Conservation (phyloP, 1,139 yeast species). For the Hyphopichia pseudoburtonii region DNA sequence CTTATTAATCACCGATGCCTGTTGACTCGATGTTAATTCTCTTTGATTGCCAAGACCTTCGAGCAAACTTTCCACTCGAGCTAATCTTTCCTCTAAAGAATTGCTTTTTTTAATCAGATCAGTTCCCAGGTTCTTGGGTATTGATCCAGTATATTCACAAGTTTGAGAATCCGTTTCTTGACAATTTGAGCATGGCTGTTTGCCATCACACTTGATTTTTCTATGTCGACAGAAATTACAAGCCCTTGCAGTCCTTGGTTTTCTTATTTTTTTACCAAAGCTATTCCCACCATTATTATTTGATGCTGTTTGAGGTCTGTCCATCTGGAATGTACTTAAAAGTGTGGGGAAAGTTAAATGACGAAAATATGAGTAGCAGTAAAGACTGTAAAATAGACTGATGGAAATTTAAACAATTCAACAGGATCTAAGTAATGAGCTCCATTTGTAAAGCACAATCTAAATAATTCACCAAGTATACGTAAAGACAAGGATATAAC, state of each 20-base stretch:
- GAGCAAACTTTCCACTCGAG: constrained; percentile 1
- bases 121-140: not conserved
- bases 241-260: not conserved
- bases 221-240: constrained; percentile 2
- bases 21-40: not conserved
- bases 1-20: too few relatives aligned
- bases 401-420: too few relatives aligned
- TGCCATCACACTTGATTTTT: constrained; percentile 3
- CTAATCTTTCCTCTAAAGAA: not conserved
- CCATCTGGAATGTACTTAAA: too few relatives aligned
- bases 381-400: too few relatives aligned
- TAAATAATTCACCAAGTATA: too few relatives aligned
- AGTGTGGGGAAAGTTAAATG: too few relatives aligned
- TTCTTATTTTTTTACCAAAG: constrained; percentile 1
- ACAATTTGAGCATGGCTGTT: constrained; percentile 1
- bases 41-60: not conserved
- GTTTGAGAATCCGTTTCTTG: constrained; percentile 1
- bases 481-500: too few relatives aligned
- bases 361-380: too few relatives aligned
- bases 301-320: too few relatives aligned
- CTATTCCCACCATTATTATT: too few relatives aligned
- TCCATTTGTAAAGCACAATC: too few relatives aligned
- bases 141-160: not conserved
- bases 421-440: too few relatives aligned
- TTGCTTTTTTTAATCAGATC: not conserved